Evolutionary conservation across 352 stramenopile species (phyloP).

Genomic region (Saprolegnia diclina): DNA sequence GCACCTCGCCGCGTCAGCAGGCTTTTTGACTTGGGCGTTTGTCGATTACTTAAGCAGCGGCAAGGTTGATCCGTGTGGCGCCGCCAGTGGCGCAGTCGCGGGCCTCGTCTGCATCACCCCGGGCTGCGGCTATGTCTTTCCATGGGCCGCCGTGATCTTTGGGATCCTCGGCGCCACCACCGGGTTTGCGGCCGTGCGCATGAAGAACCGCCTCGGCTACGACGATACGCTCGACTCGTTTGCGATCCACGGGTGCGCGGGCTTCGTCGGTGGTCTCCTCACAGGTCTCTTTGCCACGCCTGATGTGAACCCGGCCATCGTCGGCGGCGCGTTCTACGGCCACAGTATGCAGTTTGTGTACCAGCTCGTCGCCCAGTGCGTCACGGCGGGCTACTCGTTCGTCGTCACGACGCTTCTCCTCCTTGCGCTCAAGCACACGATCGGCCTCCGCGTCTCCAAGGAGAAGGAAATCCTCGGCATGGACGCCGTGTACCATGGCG

Average conservation of each 20-base stretch:
- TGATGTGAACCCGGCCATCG: slow-evolving; percentile 51
- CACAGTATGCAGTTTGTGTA: slow-evolving; percentile 43
- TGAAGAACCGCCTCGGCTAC: slow-evolving; percentile 65
- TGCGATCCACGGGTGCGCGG: slow-evolving; percentile 60
- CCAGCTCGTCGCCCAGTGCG: slow-evolving; percentile 49
- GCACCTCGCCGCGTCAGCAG: slow-evolving; percentile 50
- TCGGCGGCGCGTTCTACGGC: slow-evolving; percentile 50
- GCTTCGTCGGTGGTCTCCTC: slow-evolving; percentile 54
- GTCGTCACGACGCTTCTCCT: slow-evolving; percentile 64
- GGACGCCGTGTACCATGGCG: slow-evolving; percentile 71
- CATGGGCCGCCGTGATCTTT: slow-evolving; percentile 64
- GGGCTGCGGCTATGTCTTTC: slow-evolving; percentile 61
- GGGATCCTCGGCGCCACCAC: slow-evolving; percentile 51
- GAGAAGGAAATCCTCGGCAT: slow-evolving; percentile 75
- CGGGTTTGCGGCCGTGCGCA: slow-evolving; percentile 44
- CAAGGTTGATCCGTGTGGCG: slow-evolving; percentile 58
- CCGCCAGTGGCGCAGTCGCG: slow-evolving; percentile 52
- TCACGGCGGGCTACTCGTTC: slow-evolving; percentile 59
- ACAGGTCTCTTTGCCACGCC: slow-evolving; percentile 64
- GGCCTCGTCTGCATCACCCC: slow-evolving; percentile 66
- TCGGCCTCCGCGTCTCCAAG: slow-evolving; percentile 63
- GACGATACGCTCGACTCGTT: slow-evolving; percentile 79
- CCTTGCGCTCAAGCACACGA: slow-evolving; percentile 58
- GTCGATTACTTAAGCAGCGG: slow-evolving; percentile 45
- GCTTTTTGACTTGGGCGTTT: slow-evolving; percentile 68